Conservation (phyloP, 257 asterid species). For the Solanum chilense region DNA sequence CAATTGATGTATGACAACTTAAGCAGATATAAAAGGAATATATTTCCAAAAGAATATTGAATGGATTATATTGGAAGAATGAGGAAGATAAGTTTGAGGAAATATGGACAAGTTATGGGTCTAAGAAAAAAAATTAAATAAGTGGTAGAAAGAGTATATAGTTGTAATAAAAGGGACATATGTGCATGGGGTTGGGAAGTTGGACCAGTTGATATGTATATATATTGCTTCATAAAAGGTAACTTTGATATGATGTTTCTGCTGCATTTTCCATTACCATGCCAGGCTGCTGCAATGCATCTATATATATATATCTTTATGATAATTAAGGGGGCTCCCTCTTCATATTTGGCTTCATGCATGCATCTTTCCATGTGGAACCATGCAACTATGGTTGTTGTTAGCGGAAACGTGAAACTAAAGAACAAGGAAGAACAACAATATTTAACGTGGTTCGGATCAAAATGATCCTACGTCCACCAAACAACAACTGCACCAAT, state of each 20-base stretch:
- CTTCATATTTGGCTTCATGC: background rate
- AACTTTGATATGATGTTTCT: background rate
- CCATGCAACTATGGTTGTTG: background rate
- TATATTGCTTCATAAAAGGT: background rate
- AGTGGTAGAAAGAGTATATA: constrained; percentile 1
- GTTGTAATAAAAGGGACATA: constrained; percentile 14
- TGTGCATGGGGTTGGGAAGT: constrained; percentile 23
- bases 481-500: too few relatives aligned
- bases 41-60: background rate
- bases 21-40: background rate
- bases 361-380: constrained; percentile 4
- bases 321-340: background rate
- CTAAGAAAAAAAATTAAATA: background rate
- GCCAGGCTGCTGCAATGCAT: background rate
- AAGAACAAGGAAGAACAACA: too few relatives aligned
- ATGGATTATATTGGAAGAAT: background rate
- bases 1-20: background rate
- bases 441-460: too few relatives aligned
- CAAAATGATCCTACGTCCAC: too few relatives aligned
- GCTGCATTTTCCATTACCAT: background rate
- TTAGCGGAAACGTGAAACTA: too few relatives aligned
- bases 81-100: background rate
- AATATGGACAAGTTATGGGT: constrained; percentile 14
- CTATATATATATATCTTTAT: background rate
- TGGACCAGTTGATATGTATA: background rate